Evolutionary conservation across 2,329 filamentous ascomycete species (phyloP), one percentile per base, ranked within the genome.

Genomic region (Monosporascus sp.): DNA sequence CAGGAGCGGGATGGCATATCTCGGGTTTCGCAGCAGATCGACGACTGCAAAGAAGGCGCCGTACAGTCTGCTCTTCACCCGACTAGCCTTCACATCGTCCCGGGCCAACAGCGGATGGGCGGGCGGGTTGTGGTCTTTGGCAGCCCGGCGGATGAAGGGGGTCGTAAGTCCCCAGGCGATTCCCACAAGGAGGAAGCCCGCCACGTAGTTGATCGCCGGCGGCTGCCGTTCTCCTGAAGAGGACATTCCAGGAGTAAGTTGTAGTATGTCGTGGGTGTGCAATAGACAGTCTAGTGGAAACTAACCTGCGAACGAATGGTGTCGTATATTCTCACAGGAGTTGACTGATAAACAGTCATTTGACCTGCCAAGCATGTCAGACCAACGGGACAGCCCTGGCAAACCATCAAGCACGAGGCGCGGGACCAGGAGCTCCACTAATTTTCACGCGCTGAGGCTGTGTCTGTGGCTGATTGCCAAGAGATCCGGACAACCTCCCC

Each of bases 91-190:
- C 55, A 86, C 74, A 22, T 75, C 74, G 6, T 76, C 73, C 14
- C 74, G 67, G 43, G 77, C 72, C 36, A 87, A 74, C 20, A 81
- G 62, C 3, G 82, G 74, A 61, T 86, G 85, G 1, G 77, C 60
- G 2, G 82, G 78, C 3, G 86, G 85, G 51, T 77, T 82, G 74
- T 94, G 91, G 56, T 85, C 80, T 48, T 87, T 80, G 2, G 93
- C 92, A 9, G 93, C 93, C 57, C 83, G 83, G 24, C 92, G 87
- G 78, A 97, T 96, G 75, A 97, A 97, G 52, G 87, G 87, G 20
- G 90, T 96, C 1, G 90, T 96, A 62, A 96, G 84, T 50, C 92
- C 93, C 93, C 93, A 97, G 61, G 90, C 92, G 24, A 94, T 76
- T 50, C 92, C 91, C 60, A 97, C 92, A 55, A 96, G 83, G 51